Conservation (phyloP, 176 grass and related monocot genomes). For the Puya raimondii region DNA sequence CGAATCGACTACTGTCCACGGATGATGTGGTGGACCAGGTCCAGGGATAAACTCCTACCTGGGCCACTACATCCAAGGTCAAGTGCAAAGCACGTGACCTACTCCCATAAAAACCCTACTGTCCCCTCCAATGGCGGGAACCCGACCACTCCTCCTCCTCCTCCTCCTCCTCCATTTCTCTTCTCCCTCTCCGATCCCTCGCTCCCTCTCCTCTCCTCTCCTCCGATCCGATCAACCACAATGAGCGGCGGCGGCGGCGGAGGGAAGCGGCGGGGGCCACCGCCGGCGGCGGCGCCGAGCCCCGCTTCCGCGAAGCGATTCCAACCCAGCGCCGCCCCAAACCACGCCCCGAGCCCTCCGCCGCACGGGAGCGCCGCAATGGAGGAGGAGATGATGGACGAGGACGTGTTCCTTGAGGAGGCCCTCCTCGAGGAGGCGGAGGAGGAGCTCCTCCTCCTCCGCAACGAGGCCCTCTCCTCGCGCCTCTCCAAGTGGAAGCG, state of each 20-base stretch:
- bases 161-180: conserved; percentile 26
- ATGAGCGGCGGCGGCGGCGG: conserved; percentile 37
- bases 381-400: conserved; percentile 99
- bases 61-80: no score
- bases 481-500: conserved; percentile 77
- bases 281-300: conserved; percentile 3
- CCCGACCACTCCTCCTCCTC: background rate
- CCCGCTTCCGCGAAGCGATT: conserved; percentile 43
- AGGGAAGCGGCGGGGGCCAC: conserved; percentile 40
- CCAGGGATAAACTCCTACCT: no score
- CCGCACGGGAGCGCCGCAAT: background rate
- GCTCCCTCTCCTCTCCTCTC: background rate
- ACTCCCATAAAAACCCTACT: conserved; percentile 28
- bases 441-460: conserved; percentile 53
- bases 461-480: conserved; percentile 58
- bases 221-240: conserved; percentile 5
- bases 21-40: no score
- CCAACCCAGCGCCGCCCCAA: conserved; percentile 27
- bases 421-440: conserved; percentile 67
- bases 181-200: conserved; percentile 12
- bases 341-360: conserved; percentile 23
- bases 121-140: conserved; percentile 33
- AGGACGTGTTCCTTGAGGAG: conserved; percentile 83
- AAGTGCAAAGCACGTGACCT: background rate
- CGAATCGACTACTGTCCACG: no score